Evolutionary conservation across 2,329 filamentous ascomycete genomes (phyloP).

Genomic region (Huntiella decipiens): DNA sequence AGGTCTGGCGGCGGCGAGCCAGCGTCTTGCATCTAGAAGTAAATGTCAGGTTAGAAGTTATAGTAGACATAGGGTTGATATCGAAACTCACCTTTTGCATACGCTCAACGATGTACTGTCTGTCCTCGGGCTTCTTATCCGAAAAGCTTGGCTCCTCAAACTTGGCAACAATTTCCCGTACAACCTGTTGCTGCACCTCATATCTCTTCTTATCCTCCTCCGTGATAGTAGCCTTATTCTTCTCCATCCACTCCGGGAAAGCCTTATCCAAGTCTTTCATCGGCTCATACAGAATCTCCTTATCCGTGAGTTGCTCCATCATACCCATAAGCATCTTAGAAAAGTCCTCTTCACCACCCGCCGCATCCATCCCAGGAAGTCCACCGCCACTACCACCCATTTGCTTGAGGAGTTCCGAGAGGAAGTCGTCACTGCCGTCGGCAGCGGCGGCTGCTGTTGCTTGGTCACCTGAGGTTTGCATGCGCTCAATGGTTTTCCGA

Average conservation of each 20-base stretch:
- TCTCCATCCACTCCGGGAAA: conserved; percentile 73
- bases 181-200: conserved; percentile 58
- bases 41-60: neutral
- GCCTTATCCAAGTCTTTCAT: conserved; percentile 95
- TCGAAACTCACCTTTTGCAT: conserved; percentile 71
- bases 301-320: conserved; percentile 98
- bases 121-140: conserved; percentile 62
- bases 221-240: conserved; percentile 48
- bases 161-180: conserved; percentile 69
- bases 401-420: conserved; percentile 83
- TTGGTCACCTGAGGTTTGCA: conserved; percentile 74
- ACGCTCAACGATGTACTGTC: conserved; percentile 85
- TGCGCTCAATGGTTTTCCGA: conserved; percentile 81
- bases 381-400: conserved; percentile 47
- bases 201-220: conserved; percentile 63
- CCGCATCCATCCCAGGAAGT: conserved; percentile 17
- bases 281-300: conserved; percentile 93
- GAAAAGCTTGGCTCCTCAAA: conserved; percentile 71
- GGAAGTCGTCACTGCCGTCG: conserved; percentile 51
- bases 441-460: conserved; percentile 61
- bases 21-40: conserved; percentile 74
- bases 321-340: conserved; percentile 90
- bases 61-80: conserved; percentile 2
- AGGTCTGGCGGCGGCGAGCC: conserved; percentile 81
- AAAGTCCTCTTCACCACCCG: conserved; percentile 60